phyloP scores from a whole-genome alignment of 768 basidiomycete species.

The Macrolepiota dolichaula region DNA sequence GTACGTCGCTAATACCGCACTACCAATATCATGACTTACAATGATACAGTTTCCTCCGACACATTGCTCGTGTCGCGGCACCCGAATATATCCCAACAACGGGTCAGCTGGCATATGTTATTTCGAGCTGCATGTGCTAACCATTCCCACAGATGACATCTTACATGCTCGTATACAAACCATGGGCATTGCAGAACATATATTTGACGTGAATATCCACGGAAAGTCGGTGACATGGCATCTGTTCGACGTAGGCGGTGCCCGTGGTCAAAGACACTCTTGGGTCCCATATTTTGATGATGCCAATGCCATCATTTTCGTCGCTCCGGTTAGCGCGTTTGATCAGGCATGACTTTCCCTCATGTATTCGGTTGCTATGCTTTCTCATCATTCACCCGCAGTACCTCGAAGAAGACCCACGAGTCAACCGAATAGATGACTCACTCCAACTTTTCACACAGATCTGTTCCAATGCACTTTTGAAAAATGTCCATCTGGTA shows the following conservation, averaged over 20 bases:
- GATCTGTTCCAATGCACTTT: slow-evolving; percentile 76
- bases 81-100: slow-evolving; percentile 71
- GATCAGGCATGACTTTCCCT: slow-evolving; percentile 50
- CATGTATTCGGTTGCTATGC: background rate
- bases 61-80: slow-evolving; percentile 69
- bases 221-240: slow-evolving; percentile 76
- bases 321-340: slow-evolving; percentile 76
- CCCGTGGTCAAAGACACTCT: slow-evolving; percentile 67
- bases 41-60: slow-evolving; percentile 61
- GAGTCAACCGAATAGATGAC: slow-evolving; percentile 83
- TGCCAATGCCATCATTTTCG: slow-evolving; percentile 78
- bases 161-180: slow-evolving; percentile 89
- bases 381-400: slow-evolving; percentile 25
- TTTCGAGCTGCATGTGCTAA: slow-evolving; percentile 26
- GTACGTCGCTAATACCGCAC: slow-evolving; percentile 40
- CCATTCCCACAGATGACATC: slow-evolving; percentile 62
- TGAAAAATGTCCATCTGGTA: slow-evolving; percentile 65
- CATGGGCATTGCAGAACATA: slow-evolving; percentile 83
- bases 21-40: slow-evolving; percentile 6
- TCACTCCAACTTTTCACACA: slow-evolving; percentile 86
- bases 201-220: slow-evolving; percentile 78
- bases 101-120: slow-evolving; percentile 36
- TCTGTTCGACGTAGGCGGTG: slow-evolving; percentile 70
- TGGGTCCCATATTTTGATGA: slow-evolving; percentile 81
- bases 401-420: slow-evolving; percentile 86